A percentile compares a stretch with the other conserved stretches of the same genome.
These are phyloP conservation scores for Leccinum huronense DNA, from an alignment of 1,284 basidiomycete genomes.

Conservation along the genomic window DNA sequence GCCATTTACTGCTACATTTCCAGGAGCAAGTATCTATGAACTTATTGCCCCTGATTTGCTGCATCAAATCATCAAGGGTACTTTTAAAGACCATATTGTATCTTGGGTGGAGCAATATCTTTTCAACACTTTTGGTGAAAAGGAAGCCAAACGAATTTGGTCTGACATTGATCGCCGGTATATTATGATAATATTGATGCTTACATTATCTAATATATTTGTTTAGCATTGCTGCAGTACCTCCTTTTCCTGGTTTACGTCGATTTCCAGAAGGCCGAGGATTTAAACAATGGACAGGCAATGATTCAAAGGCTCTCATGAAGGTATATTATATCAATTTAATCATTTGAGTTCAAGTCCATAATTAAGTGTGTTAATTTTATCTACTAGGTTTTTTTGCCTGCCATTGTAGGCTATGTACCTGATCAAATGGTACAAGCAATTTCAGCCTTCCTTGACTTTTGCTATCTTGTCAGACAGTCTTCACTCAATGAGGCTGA, in stretches of 20 bases:
- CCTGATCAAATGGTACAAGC: constrained; percentile 13
- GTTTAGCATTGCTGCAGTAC: background rate
- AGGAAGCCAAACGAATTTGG: background rate
- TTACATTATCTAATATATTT: background rate
- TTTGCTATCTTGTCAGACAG: constrained; percentile 10
- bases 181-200: background rate
- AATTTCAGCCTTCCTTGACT: constrained; percentile 13
- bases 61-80: background rate
- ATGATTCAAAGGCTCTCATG: background rate
- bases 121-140: background rate
- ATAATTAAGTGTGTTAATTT: background rate
- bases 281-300: background rate
- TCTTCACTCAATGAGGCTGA: background rate
- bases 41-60: background rate
- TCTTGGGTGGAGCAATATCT: background rate
- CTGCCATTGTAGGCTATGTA: constrained; percentile 12
- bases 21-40: background rate
- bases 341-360: background rate
- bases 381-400: background rate
- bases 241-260: background rate
- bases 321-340: background rate
- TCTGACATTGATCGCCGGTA: background rate
- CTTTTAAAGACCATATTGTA: background rate
- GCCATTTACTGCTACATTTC: background rate
- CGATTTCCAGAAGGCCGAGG: background rate